Evolutionary conservation across 495 filamentous ascomycete genomes (phyloP).

Genomic region (Penicillium crystallinum): DNA sequence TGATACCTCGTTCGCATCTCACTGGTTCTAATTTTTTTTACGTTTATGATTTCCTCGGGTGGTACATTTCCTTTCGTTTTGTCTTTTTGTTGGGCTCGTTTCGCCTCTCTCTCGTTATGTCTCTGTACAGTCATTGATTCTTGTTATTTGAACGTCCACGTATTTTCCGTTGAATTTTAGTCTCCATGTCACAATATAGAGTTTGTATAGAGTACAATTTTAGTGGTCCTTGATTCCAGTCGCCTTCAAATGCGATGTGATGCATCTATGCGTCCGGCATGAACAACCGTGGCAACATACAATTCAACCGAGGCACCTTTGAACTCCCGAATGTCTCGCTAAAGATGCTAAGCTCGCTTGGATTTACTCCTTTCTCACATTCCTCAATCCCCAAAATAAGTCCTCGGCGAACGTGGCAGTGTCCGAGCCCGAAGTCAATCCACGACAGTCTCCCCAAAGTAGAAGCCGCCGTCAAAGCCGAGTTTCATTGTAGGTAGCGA

Average conservation of each 20-base stretch:
- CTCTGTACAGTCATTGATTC: background rate
- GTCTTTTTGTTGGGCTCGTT: background rate
- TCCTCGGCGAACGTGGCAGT: conserved; percentile 12
- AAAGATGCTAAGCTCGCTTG: background rate
- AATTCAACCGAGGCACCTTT: background rate
- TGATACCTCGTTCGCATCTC: conserved; percentile 19
- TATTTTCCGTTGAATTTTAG: background rate
- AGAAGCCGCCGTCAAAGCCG: background rate
- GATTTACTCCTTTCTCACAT: conserved; percentile 5
- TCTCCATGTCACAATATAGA: background rate
- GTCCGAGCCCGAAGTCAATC: conserved; percentile 3
- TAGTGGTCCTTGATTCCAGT: background rate
- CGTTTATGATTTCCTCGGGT: conserved; percentile 3
- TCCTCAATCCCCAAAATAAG: conserved; percentile 2
- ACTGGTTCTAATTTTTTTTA: conserved; percentile 1
- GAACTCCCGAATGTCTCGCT: background rate
- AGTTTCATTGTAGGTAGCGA: too few species aligned
- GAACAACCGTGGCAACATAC: background rate
- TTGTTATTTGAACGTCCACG: background rate
- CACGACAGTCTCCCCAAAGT: background rate
- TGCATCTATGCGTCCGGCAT: background rate
- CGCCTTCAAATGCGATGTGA: background rate
- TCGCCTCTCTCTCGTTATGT: background rate
- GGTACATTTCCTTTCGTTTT: background rate
- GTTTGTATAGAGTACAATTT: background rate